These are phyloP conservation scores for Chaetomiaceae sp. DNA, from an alignment of 2,329 filamentous ascomycete genomes.

Conservation along the genomic window DNA sequence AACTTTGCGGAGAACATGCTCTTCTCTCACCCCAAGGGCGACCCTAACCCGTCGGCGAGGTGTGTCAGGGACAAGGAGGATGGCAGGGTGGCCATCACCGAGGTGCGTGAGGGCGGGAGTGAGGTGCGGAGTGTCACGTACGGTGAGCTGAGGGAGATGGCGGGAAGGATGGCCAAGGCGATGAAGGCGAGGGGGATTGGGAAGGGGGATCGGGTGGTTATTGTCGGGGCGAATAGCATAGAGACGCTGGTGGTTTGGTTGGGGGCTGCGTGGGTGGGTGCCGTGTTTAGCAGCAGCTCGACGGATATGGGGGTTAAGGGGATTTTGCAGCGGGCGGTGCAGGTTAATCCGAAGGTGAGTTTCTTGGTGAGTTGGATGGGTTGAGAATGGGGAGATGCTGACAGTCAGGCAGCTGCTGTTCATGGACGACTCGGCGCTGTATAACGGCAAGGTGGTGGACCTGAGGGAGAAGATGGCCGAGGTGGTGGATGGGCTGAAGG, in stretches of 20 bases:
- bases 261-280: slow-evolving; percentile 66
- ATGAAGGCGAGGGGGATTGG: slow-evolving; percentile 61
- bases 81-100: slow-evolving; percentile 63
- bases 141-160: slow-evolving; percentile 57
- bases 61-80: slow-evolving; percentile 65
- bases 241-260: slow-evolving; percentile 70
- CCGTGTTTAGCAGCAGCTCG: slow-evolving; percentile 68
- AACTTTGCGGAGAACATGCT: slow-evolving; percentile 82
- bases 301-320: slow-evolving; percentile 83
- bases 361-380: too few relatives aligned
- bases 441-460: slow-evolving; percentile 73
- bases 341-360: slow-evolving; percentile 65
- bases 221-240: slow-evolving; percentile 70
- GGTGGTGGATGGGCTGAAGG: slow-evolving; percentile 59
- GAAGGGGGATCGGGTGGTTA: slow-evolving; percentile 69
- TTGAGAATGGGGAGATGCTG: slow-evolving; percentile 7
- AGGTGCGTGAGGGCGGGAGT: slow-evolving; percentile 64
- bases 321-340: slow-evolving; percentile 67
- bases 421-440: slow-evolving; percentile 74
- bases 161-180: slow-evolving; percentile 59
- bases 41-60: slow-evolving; percentile 22
- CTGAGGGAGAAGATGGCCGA: slow-evolving; percentile 67
- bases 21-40: slow-evolving; percentile 42
- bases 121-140: slow-evolving; percentile 59
- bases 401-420: slow-evolving; percentile 56